Percentiles rank a stretch among this genome's conserved stretches.
These are phyloP conservation scores for Spizellomyces punctatus DNA, from an alignment of 192 early-diverging fungal genomes.

Conservation along the genomic window DNA sequence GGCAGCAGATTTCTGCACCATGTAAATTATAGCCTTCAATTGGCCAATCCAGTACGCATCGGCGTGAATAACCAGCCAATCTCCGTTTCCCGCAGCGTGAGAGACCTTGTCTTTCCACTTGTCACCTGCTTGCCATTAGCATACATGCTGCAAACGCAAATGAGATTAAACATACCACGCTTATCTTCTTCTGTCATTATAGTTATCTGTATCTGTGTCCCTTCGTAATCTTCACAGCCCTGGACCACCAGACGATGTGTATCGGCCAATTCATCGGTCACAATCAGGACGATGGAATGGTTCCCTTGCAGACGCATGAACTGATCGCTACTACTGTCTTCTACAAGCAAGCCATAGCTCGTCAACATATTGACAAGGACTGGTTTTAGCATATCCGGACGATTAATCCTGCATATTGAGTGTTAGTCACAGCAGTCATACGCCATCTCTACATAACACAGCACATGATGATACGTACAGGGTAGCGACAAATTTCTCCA, in stretches of 20 bases:
- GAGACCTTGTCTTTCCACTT: too few relatives aligned
- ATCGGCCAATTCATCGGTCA: not conserved
- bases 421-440: too few relatives aligned
- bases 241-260: not conserved
- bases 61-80: conserved; percentile 20
- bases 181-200: conserved; percentile 18
- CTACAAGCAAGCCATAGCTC: not conserved
- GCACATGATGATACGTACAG: too few relatives aligned
- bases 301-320: too few relatives aligned
- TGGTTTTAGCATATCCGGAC: too few relatives aligned
- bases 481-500: too few relatives aligned
- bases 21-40: not conserved
- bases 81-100: not conserved
- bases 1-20: not conserved
- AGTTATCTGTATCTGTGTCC: not conserved
- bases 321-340: too few relatives aligned
- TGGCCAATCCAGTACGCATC: conserved; percentile 14
- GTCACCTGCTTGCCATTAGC: too few relatives aligned
- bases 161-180: not conserved
- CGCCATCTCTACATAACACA: too few relatives aligned
- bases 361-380: not conserved
- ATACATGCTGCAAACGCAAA: not conserved
- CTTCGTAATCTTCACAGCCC: not conserved
- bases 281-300: too few relatives aligned
- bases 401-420: too few relatives aligned